Base-by-base conservation (phyloP, 805 yeast genomes). In the Hemisphaericaspora nanyangensis region DNA sequence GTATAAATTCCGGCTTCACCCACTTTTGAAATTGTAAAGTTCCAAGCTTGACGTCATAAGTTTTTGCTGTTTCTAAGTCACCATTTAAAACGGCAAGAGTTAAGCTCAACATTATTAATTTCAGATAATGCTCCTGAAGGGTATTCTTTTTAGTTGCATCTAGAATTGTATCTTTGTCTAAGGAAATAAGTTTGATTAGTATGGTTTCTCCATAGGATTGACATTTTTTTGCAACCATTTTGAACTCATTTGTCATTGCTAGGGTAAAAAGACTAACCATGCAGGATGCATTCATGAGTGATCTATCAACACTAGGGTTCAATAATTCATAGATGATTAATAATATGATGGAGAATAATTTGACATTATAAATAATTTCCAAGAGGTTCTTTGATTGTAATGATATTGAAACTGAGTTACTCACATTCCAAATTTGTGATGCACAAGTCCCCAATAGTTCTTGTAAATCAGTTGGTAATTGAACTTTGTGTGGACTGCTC, bases 141-240 rank as follows among this genome's bases (percentile, higher is more conserved):
- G 19, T 7, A 7, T 20, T 16, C 24, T 22, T 37, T 7, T 32
- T 17, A 2, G 10, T 6, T 16, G 20, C 16, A 10, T 3, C 17
- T 11, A 37, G n/a, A 2, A 15, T 18, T 17, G 8, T 19, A 16
- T 36, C 39, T 18, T 30, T 37, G 16, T 37, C 34, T 7, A 37
- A 15, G 2, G 22, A 16, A 17, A 30, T 27, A 8, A 37, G 17
- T 32, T 19, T 31, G 28, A 27, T 20, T 6, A 37, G n/a, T 6
- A 30, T 13, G 12, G 30, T 11, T 18, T 32, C 34, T 5, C 26
- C 29, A 27, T 30, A 37, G 6, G n/a, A 16, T 4, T 37, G 34
- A 26, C 34, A 31, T 30, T 37, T 37, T 16, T 25, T 37, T 11
- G 39, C 35, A 12, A 37, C 33, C 17, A 18, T 24, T 10, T 11